phyloP scores from a whole-genome alignment of 2,329 filamentous ascomycete species.

The Ophiobolus disseminans region DNA sequence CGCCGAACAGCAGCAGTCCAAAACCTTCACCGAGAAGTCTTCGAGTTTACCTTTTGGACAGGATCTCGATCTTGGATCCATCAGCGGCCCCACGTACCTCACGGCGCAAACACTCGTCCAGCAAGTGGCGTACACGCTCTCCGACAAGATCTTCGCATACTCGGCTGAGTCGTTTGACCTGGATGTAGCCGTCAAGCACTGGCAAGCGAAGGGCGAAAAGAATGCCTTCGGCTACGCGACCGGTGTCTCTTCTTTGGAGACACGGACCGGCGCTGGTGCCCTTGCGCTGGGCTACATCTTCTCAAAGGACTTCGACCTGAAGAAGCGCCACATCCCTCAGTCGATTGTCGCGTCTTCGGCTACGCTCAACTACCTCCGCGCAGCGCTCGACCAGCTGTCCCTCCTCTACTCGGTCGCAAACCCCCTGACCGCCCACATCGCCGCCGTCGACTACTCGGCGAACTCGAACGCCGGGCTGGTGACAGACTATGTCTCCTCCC shows the following conservation, averaged over 20 bases:
- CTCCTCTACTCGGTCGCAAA: conserved; percentile 90
- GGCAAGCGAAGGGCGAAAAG: conserved; percentile 71
- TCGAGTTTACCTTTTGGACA: conserved; percentile 62
- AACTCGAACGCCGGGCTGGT: conserved; percentile 74
- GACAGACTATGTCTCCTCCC: conserved; percentile 82
- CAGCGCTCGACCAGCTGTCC: conserved; percentile 88
- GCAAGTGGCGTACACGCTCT: conserved; percentile 93
- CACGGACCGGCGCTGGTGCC: conserved; percentile 84
- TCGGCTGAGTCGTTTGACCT: conserved; percentile 93
- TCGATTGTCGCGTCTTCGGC: conserved; percentile 86
- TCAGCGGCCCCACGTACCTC: conserved; percentile 88
- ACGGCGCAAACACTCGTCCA: conserved; percentile 94
- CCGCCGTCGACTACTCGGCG: conserved; percentile 83
- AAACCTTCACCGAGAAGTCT: conserved; percentile 52
- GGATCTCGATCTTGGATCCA: conserved; percentile 60
- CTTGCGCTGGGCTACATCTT: conserved; percentile 97
- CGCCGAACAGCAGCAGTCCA: conserved; percentile 38
- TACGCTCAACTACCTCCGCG: conserved; percentile 78
- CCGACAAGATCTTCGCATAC: conserved; percentile 97
- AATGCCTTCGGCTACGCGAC: conserved; percentile 87
- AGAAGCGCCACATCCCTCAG: conserved; percentile 90
- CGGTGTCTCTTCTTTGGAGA: conserved; percentile 80
- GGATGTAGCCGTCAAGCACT: conserved; percentile 80
- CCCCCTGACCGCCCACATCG: conserved; percentile 90
- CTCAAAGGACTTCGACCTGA: conserved; percentile 92